A percentile compares a stretch with the other conserved stretches of the same genome.
These are phyloP conservation scores for Testicularia cyperi DNA, from an alignment of 1,284 basidiomycete species.

Conservation along the genomic window DNA sequence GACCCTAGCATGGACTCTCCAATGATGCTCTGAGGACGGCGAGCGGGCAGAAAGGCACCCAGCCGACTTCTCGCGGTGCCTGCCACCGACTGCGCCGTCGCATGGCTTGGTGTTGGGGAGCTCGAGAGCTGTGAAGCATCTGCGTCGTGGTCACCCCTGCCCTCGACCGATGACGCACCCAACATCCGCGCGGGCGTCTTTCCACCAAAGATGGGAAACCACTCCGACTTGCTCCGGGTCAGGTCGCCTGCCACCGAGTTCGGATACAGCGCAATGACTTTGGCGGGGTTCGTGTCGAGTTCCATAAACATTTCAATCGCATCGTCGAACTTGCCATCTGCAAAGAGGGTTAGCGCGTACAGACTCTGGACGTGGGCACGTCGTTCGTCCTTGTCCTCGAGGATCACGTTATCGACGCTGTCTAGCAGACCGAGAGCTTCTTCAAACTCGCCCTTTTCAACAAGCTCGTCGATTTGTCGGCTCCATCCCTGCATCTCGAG, in stretches of 20 bases:
- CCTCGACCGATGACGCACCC: conserved; percentile 3
- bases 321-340: conserved; percentile 68
- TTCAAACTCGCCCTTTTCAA: conserved; percentile 71
- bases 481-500: conserved; percentile 74
- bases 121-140: background rate
- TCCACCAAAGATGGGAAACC: conserved; percentile 85
- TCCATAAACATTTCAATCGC: conserved; percentile 86
- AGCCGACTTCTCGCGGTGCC: conserved; percentile 45
- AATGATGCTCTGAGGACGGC: conserved; percentile 38
- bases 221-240: conserved; percentile 69
- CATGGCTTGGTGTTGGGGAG: conserved; percentile 13
- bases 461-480: conserved; percentile 81
- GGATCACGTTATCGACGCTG: conserved; percentile 67
- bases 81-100: conserved; percentile 7
- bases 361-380: conserved; percentile 63
- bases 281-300: conserved; percentile 87
- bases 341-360: conserved; percentile 74
- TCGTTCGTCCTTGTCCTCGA: conserved; percentile 66
- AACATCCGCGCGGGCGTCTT: conserved; percentile 60
- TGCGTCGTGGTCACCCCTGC: conserved; percentile 10
- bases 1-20: conserved; percentile 17
- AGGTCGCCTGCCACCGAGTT: conserved; percentile 77
- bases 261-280: conserved; percentile 87
- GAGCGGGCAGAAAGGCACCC: conserved; percentile 26
- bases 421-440: conserved; percentile 82